phyloP scores from a whole-genome alignment of 805 yeast genomes.

The Metschnikowia shivogae region DNA sequence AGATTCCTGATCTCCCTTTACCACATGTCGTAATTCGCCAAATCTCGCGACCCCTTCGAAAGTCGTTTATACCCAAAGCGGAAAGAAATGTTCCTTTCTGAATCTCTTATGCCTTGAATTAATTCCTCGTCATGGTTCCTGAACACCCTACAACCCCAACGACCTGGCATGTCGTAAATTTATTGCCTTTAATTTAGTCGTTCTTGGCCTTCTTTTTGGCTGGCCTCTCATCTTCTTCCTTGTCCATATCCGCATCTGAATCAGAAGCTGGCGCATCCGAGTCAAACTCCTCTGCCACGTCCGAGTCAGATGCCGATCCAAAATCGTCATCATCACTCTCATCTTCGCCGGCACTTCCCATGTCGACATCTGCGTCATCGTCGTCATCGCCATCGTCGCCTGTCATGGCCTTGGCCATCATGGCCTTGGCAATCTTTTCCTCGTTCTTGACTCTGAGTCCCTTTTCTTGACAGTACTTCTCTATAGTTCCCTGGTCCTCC shows the following conservation, averaged over 20 bases:
- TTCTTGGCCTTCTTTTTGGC: conserved; percentile 30
- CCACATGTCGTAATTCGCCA: background rate
- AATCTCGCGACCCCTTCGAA: too few relatives aligned
- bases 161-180: background rate
- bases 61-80: too few relatives aligned
- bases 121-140: too few relatives aligned
- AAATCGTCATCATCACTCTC: conserved; percentile 89
- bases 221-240: conserved; percentile 25
- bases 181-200: background rate
- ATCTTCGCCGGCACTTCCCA: conserved; percentile 74
- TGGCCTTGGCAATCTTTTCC: conserved; percentile 79
- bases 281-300: conserved; percentile 81
- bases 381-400: conserved; percentile 53
- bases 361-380: conserved; percentile 43
- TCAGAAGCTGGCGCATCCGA: conserved; percentile 50
- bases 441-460: conserved; percentile 82
- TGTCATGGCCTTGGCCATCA: conserved; percentile 72
- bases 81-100: too few relatives aligned
- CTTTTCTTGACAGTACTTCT: conserved; percentile 71
- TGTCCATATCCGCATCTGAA: conserved; percentile 21
- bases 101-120: too few relatives aligned
- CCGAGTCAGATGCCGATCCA: conserved; percentile 57
- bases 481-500: conserved; percentile 82
- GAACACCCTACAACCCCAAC: too few relatives aligned
- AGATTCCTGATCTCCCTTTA: background rate